Percentiles rank a stretch among this genome's conserved stretches.
Conservation (phyloP, 2,329 filamentous ascomycete genomes). For the Xylaria sp. region DNA sequence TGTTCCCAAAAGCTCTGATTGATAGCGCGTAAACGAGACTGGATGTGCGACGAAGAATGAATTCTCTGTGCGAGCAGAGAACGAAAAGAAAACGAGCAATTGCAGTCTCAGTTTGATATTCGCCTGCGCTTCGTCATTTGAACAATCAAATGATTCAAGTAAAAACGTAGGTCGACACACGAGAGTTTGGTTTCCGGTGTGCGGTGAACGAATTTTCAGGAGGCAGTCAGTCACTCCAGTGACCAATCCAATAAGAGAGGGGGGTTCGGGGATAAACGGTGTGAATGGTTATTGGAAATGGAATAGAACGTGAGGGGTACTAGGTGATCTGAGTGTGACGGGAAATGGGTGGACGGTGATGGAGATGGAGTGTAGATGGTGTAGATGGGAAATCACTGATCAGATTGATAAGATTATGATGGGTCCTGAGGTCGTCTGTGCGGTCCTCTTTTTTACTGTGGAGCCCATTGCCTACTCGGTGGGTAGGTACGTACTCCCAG, state of each 20-base stretch:
- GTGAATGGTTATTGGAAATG: conserved; percentile 6
- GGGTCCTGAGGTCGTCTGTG: conserved; percentile 33
- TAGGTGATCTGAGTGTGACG: conserved; percentile 25
- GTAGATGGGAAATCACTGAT: conserved; percentile 50
- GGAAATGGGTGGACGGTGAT: conserved; percentile 14
- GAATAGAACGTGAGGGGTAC: conserved; percentile 29
- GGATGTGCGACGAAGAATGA: background rate
- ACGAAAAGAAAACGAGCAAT: background rate
- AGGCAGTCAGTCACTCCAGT: background rate
- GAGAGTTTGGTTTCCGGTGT: conserved; percentile 7
- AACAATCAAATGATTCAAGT: background rate
- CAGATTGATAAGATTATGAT: conserved; percentile 55
- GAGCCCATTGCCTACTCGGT: background rate
- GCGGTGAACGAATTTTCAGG: conserved; percentile 13
- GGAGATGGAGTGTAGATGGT: conserved; percentile 31
- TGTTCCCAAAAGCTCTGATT: conserved; percentile 6
- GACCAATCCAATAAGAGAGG: conserved; percentile 11
- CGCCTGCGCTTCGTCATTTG: background rate
- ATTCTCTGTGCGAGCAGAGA: background rate
- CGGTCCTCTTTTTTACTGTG: background rate
- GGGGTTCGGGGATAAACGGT: conserved; percentile 19
- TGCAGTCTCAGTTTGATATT: background rate
- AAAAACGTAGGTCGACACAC: background rate
- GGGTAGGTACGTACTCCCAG: background rate
- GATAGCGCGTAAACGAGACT: background rate